Evolutionary conservation across 768 basidiomycete genomes (phyloP).

Genomic region (Pisolithus orientalis): DNA sequence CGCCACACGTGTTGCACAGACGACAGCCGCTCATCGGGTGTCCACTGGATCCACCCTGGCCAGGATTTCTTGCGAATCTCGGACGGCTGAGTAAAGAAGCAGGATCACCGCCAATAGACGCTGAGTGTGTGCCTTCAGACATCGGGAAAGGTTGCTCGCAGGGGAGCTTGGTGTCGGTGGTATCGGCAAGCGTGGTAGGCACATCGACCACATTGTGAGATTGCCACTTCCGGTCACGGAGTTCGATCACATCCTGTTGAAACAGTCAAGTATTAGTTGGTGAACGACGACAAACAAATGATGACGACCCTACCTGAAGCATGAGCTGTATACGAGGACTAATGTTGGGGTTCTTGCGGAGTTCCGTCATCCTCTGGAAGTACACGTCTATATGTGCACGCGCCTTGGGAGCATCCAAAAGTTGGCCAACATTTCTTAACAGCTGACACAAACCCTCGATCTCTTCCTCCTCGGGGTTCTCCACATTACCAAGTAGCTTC

Average conservation of each 20-base stretch:
- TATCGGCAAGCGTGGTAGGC: slow-evolving; percentile 85
- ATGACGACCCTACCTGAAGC: slow-evolving; percentile 67
- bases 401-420: slow-evolving; percentile 77
- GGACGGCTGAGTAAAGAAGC: too few relatives aligned
- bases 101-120: too few relatives aligned
- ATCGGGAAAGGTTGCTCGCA: too few relatives aligned
- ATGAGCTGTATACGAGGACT: slow-evolving; percentile 90
- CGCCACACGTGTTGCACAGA: too few relatives aligned
- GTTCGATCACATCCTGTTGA: slow-evolving; percentile 83
- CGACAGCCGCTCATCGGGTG: too few relatives aligned
- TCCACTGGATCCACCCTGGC: too few relatives aligned
- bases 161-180: slow-evolving; percentile 18
- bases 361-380: slow-evolving; percentile 84
- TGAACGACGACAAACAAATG: neutral
- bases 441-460: slow-evolving; percentile 95
- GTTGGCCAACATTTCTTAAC: slow-evolving; percentile 78
- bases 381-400: slow-evolving; percentile 87
- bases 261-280: slow-evolving; percentile 1
- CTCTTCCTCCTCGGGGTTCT: slow-evolving; percentile 96
- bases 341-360: slow-evolving; percentile 68
- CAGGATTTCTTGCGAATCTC: too few relatives aligned
- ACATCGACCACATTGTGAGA: slow-evolving; percentile 65
- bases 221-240: slow-evolving; percentile 80
- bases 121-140: too few relatives aligned
- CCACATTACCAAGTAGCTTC: slow-evolving; percentile 88